Base-by-base conservation (phyloP, 768 basidiomycete species). In the Macrolepiota dolichaula region DNA sequence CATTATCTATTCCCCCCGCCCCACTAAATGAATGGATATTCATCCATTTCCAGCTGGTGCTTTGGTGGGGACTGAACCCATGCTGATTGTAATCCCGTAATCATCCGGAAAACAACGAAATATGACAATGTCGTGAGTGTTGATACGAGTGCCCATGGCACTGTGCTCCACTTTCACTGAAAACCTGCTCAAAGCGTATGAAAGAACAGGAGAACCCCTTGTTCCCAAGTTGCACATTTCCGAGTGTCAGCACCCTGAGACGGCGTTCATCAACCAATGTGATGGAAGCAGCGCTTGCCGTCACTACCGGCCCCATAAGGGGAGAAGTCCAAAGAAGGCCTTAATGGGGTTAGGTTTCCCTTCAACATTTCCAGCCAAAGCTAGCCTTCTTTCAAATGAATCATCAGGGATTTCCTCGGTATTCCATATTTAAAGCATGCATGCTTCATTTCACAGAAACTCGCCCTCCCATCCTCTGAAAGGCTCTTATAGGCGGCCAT, bases 321-420 rank as follows among this genome's bases (percentile, higher is more conserved):
- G n/a, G 13, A 50, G 29, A 37, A 58, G 57, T 51, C 50, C 15
- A 58, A 59, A 19, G 27, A 51, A 29, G 12, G 49, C 15, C 36
- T 27, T 19, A 38, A 50, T 50, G 57, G 57, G 42, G 50, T 58
- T 50, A 58, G 35, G 19, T 51, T 29, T 58, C 47, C 57, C 38
- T 50, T 58, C 47, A 58, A 24, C 47, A 50, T 37, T 54, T 54
- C 19, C 22, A 52, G 35, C 47, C n/a, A 13, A 47, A 35, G 51
- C 55, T 24, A 55, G 55, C 25, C 51, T 52, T 38, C 49, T 51
- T 61, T 55, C 46, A 44, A 10, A 55, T 44, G 37, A 47, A 51
- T 37, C 22, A 27, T 36, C 37, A 42, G 57, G 51, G 49, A 15
- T 22, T 40, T 32, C 49, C 37, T 52, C 37, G 50, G 29, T 22